Conservation (phyloP, 2,329 filamentous ascomycete species). For the Waltergamsia citrina region DNA sequence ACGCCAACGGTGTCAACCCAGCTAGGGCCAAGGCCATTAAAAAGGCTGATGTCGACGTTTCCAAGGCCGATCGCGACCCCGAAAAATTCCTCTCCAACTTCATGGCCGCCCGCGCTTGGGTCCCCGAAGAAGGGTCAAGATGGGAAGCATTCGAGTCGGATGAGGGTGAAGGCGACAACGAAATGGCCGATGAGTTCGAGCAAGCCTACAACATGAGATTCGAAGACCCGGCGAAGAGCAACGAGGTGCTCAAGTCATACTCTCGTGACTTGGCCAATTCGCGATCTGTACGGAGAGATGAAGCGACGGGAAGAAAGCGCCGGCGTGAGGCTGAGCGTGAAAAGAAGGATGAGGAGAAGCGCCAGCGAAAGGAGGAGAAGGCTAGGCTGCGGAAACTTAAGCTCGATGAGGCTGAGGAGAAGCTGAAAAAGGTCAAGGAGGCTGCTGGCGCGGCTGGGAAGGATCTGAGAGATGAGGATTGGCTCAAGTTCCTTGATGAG, state of each 20-base stretch:
- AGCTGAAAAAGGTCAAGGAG: constrained; percentile 79
- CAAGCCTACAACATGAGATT: constrained; percentile 93
- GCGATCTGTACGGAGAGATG: constrained; percentile 79
- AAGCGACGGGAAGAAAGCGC: constrained; percentile 66
- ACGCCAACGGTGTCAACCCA: constrained; percentile 41
- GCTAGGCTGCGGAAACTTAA: constrained; percentile 78
- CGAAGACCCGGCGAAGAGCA: constrained; percentile 80
- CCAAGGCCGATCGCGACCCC: constrained; percentile 76
- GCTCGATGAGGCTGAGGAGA: constrained; percentile 82
- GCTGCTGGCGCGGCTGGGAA: constrained; percentile 72
- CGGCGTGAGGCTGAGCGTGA: constrained; percentile 69
- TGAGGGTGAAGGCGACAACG: constrained; percentile 69
- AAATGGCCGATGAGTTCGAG: constrained; percentile 79
- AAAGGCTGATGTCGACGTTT: constrained; percentile 51
- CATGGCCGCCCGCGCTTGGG: constrained; percentile 85
- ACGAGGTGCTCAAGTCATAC: constrained; percentile 81
- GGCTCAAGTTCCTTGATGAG: constrained; percentile 75
- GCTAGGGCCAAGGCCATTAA: constrained; percentile 37
- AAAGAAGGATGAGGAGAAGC: constrained; percentile 70
- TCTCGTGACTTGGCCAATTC: constrained; percentile 76
- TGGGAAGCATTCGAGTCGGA: constrained; percentile 88
- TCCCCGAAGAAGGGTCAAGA: constrained; percentile 53
- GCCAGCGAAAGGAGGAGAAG: constrained; percentile 68
- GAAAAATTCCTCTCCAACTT: constrained; percentile 94
- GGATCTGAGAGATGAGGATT: constrained; percentile 63